Percentiles rank a stretch among this genome's conserved stretches.
These are phyloP conservation scores for Lignosus rhinocerotis DNA, from an alignment of 1,284 basidiomycete species.

Conservation along the genomic window DNA sequence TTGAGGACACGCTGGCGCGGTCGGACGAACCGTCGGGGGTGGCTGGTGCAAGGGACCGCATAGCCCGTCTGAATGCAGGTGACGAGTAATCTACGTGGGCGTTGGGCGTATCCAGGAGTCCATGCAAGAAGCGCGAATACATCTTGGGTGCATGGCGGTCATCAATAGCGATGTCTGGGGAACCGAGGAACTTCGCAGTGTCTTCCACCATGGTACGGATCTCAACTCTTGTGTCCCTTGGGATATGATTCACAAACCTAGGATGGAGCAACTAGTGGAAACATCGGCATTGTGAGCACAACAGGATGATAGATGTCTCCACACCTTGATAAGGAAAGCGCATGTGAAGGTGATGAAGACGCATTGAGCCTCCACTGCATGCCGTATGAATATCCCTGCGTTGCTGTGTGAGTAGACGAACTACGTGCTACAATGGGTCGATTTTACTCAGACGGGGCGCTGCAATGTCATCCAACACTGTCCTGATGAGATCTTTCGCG, in stretches of 20 bases:
- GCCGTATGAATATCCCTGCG: conserved; percentile 60
- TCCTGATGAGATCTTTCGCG: conserved; percentile 62
- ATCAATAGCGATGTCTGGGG: conserved; percentile 69
- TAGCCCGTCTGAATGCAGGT: conserved; percentile 16
- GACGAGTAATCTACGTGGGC: conserved; percentile 41
- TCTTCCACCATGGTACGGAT: conserved; percentile 62
- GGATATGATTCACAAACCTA: conserved; percentile 62
- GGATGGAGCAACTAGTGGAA: conserved; percentile 63
- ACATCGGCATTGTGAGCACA: not conserved
- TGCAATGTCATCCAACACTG: conserved; percentile 63
- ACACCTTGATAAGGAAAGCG: conserved; percentile 76
- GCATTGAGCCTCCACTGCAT: conserved; percentile 81
- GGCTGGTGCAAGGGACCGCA: conserved; percentile 11
- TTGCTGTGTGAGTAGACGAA: not conserved
- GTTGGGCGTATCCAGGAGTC: conserved; percentile 60
- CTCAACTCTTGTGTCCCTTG: conserved; percentile 54
- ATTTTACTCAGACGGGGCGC: conserved; percentile 54
- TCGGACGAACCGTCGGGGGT: conserved; percentile 6
- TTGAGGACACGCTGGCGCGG: conserved; percentile 8
- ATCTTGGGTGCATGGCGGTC: conserved; percentile 75
- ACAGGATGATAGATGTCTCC: conserved; percentile 1
- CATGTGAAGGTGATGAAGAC: conserved; percentile 86
- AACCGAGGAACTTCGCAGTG: conserved; percentile 63
- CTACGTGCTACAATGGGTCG: conserved; percentile 1
- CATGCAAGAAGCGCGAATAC: conserved; percentile 72